These are phyloP conservation scores for Spirogloea muscicola DNA, from an alignment of 139 green algal genomes.

Conservation along the genomic window DNA sequence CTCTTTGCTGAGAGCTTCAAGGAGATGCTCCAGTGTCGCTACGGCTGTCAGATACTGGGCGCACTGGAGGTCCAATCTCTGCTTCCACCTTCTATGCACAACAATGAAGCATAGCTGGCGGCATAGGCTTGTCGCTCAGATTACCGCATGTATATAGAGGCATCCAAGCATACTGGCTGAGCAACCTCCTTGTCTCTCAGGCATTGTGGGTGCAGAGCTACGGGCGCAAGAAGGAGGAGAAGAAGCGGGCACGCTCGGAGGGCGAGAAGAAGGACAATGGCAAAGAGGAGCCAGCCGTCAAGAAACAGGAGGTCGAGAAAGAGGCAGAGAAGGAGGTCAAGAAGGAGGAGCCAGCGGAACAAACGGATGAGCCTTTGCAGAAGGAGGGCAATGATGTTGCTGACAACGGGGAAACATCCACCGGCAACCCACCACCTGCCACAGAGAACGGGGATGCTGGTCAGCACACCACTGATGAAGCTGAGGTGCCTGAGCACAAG, in stretches of 20 bases:
- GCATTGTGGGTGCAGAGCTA: background rate
- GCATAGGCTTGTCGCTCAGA: background rate
- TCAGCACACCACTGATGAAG: background rate
- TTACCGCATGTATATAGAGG: background rate
- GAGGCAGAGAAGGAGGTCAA: background rate
- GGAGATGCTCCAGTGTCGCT: constrained; percentile 30
- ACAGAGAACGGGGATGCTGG: background rate
- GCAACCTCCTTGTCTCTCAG: background rate
- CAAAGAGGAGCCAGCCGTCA: background rate
- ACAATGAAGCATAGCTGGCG: background rate
- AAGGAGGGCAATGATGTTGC: background rate
- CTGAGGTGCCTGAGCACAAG: too few species aligned
- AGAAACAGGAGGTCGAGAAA: constrained; percentile 6
- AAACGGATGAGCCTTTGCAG: background rate
- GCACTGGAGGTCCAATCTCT: constrained; percentile 5
- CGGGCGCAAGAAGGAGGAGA: constrained; percentile 26
- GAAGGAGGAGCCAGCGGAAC: background rate
- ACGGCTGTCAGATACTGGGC: constrained; percentile 4
- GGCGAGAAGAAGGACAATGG: background rate
- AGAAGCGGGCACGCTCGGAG: constrained; percentile 27
- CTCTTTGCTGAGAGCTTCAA: constrained; percentile 44
- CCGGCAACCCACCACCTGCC: background rate
- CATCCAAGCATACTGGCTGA: background rate
- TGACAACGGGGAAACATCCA: background rate
- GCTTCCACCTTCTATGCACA: background rate